phyloP scores from a whole-genome alignment of 495 filamentous ascomycete species.

The Chaetomidium leptoderma region DNA sequence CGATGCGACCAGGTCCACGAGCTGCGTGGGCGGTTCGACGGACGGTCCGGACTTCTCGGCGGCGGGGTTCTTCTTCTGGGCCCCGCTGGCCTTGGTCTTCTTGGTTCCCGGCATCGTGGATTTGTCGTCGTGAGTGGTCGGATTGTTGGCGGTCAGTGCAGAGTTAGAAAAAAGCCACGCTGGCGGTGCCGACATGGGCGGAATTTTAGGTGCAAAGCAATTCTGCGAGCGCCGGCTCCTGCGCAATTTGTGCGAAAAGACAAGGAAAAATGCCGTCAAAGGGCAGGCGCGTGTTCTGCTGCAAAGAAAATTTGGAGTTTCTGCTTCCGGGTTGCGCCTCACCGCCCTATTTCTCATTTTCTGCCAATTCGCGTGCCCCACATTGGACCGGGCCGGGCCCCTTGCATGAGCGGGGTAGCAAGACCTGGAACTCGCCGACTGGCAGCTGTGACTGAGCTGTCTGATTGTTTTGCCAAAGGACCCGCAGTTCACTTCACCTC shows the following conservation, averaged over 20 bases:
- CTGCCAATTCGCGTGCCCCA: constrained; percentile 12
- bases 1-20: constrained; percentile 60
- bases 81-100: constrained; percentile 32
- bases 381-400: neutral
- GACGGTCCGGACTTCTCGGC: constrained; percentile 23
- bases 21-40: constrained; percentile 47
- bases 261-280: constrained; percentile 4
- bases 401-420: constrained; percentile 9
- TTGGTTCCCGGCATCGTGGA: constrained; percentile 20
- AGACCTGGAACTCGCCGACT: too few relatives aligned
- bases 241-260: neutral
- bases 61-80: constrained; percentile 19
- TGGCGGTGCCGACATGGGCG: constrained; percentile 36
- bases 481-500: too few relatives aligned
- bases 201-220: neutral
- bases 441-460: too few relatives aligned
- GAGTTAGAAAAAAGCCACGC: constrained; percentile 46
- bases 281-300: constrained; percentile 5
- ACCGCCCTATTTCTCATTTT: constrained; percentile 22
- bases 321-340: constrained; percentile 4
- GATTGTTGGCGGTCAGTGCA: constrained; percentile 9
- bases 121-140: neutral
- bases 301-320: constrained; percentile 14
- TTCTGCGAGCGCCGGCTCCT: neutral
- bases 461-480: too few relatives aligned